phyloP scores from a whole-genome alignment of 192 early-diverging fungal genomes.

The Ambispora gerdemannii region DNA sequence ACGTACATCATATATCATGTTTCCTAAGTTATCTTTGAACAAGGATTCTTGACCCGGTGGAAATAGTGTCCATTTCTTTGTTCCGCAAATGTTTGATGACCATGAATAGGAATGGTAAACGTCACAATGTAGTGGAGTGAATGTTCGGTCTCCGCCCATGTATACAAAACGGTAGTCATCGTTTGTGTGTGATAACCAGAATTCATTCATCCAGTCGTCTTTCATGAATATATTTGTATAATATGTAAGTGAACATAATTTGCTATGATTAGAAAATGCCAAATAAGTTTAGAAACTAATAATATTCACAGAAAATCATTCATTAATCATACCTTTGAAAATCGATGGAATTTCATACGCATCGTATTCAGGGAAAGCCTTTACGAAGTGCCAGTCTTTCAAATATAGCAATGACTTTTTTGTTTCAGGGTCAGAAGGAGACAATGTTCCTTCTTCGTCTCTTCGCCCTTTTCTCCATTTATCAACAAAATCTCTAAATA shows the following conservation, averaged over 20 bases:
- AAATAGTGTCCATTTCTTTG: slow-evolving; percentile 68
- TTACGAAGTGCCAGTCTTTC: slow-evolving; percentile 72
- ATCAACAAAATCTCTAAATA: slow-evolving; percentile 51
- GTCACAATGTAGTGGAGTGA: slow-evolving; percentile 74
- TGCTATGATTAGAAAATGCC: not conserved
- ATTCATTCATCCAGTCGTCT: slow-evolving; percentile 73
- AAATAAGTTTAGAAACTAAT: too few relatives aligned
- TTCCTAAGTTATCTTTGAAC: slow-evolving; percentile 52
- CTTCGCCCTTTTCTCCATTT: slow-evolving; percentile 38
- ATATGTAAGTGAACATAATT: slow-evolving; percentile 19
- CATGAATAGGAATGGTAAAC: slow-evolving; percentile 75
- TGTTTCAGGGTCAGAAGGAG: not conserved
- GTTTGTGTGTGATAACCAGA: slow-evolving; percentile 44
- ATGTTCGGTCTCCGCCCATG: slow-evolving; percentile 66
- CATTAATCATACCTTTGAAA: slow-evolving; percentile 40
- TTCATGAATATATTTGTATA: slow-evolving; percentile 23
- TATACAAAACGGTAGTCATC: slow-evolving; percentile 77
- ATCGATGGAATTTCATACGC: slow-evolving; percentile 47
- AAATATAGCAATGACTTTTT: slow-evolving; percentile 44
- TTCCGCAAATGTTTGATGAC: slow-evolving; percentile 71
- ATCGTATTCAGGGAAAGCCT: slow-evolving; percentile 38
- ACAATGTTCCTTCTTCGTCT: slow-evolving; percentile 18
- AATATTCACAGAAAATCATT: too few relatives aligned
- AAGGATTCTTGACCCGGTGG: slow-evolving; percentile 61
- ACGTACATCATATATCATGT: slow-evolving; percentile 57